Base-by-base conservation (phyloP, 31 red algal species). In the Asparagopsis taxiformis region DNA sequence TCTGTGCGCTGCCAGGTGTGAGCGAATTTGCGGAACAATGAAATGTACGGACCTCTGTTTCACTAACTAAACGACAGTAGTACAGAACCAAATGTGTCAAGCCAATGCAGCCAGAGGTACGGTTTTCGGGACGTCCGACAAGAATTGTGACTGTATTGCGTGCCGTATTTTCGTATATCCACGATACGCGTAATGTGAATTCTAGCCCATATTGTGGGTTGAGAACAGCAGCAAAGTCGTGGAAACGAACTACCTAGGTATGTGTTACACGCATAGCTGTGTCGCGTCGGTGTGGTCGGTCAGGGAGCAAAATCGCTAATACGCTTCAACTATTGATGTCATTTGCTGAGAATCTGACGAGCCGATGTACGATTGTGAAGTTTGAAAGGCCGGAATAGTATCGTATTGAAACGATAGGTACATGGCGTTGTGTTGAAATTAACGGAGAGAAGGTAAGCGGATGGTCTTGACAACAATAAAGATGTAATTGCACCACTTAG, bases 21-120 rank as follows among this genome's bases (percentile, higher is more conserved):
- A 69, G 79, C 31, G 57, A 71, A 28, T 63, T 83, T 25, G 22
- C 38, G 33, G 79, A 80, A 20, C 52, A 70, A 50, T 51, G 77
- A 59, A 8, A 31, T 20, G 38, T 28, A 53, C 43, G 37, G 50
- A 44, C 51, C 54, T 64, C 48, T 35, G 36, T 30, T 26, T 13
- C 26, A 32, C 58, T 62, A 62, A 32, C 26, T 62, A 62, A 32
- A 22, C 25, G 24, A 30, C 25, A 62, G 31, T 26, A 62, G 58
- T 32, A 62, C 25, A 62, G 26, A 32, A 26, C 58, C 25, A 6
- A 46, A 46, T 6, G 13, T 46, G 41, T 46, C 41, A 46, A 46
- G 41, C 41, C 41, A 46, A 46, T 46, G 41, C 6, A 46, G 13
- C 41, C 41, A 46, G 41, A 46, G 41, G 41, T 13, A 46, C 6